These are phyloP conservation scores for Penicillium desertorum DNA, from an alignment of 495 filamentous ascomycete species.

Conservation along the genomic window DNA sequence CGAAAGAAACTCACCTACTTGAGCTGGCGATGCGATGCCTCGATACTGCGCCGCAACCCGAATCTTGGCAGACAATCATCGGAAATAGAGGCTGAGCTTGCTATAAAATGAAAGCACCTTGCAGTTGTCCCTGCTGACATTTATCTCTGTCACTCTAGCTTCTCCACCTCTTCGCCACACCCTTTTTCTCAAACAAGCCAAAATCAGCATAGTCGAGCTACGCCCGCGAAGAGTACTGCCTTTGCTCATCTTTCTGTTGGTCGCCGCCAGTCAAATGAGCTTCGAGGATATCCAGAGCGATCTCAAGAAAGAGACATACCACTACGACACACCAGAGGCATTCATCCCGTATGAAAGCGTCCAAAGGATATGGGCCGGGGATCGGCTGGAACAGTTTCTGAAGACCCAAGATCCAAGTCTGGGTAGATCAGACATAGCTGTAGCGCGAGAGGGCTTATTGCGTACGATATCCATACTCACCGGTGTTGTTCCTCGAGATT, in stretches of 20 bases:
- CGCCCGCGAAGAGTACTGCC: neutral
- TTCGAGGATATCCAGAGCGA: neutral
- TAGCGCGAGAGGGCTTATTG: neutral
- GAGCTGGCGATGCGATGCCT: neutral
- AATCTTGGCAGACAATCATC: neutral
- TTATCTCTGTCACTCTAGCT: neutral
- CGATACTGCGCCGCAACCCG: neutral
- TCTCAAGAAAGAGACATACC: neutral
- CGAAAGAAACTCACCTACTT: neutral
- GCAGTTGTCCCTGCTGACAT: neutral
- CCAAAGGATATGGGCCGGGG: constrained; percentile 5
- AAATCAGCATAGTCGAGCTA: neutral
- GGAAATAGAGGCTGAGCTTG: neutral
- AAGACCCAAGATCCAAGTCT: neutral
- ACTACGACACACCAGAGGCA: neutral
- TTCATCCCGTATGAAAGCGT: neutral
- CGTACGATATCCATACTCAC: constrained; percentile 4
- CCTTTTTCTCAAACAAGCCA: neutral
- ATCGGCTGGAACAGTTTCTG: constrained; percentile 3
- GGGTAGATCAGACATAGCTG: neutral
- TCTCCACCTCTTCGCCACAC: neutral
- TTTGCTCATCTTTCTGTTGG: neutral
- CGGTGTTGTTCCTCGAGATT: neutral
- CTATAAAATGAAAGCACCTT: neutral
- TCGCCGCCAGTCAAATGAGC: constrained; percentile 2